Evolutionary conservation across 345 rosid species (phyloP), one percentile per base, ranked within the genome.

Genomic region (Hibiscus syriacus): DNA sequence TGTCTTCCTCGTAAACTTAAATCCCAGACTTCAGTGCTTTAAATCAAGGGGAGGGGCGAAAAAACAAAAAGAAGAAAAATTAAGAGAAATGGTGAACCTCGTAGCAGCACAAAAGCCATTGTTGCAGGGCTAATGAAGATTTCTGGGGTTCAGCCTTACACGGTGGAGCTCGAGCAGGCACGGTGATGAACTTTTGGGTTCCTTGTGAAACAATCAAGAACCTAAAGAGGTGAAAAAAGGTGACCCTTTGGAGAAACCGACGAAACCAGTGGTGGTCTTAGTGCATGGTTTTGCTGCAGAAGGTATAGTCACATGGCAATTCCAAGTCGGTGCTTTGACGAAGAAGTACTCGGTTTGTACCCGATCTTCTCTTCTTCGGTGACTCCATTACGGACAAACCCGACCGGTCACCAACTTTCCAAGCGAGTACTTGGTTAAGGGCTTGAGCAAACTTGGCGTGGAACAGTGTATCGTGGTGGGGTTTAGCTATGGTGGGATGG

Each of bases 401-500:
- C 0, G 92, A 90, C 76, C 78, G 98, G 29, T 87, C 97, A 6
- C 97, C 96, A 0, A 72, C 73, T 22, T 89, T 93, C 69, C 97
- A 93, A 73, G 98, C 3, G 85, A 89, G 48, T 80, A 85, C 66
- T 36, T 93, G 83, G 88, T 79, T 9, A 84, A 79, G 56, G 97
- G 87, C 22, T n/a, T n/a, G n/a, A n/a, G n/a, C n/a, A n/a, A n/a
- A n/a, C n/a, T n/a, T n/a, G n/a, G n/a, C n/a, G 81, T 93, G 20
- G 89, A 90, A 12, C 85, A 72, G 73, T 89, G 90, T 72, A 64
- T 67, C 1, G 55, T 86, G 26, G 86, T 90, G 36, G 97, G 97
- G 49, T 90, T 93, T 57, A 93, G 98, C 76, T 93, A 93, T 13
- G 98, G 98, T 3, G 98, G 97, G 57, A 90, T 93, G 92, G 97